Conservation (phyloP, 768 basidiomycete genomes). For the Russula sp. region DNA sequence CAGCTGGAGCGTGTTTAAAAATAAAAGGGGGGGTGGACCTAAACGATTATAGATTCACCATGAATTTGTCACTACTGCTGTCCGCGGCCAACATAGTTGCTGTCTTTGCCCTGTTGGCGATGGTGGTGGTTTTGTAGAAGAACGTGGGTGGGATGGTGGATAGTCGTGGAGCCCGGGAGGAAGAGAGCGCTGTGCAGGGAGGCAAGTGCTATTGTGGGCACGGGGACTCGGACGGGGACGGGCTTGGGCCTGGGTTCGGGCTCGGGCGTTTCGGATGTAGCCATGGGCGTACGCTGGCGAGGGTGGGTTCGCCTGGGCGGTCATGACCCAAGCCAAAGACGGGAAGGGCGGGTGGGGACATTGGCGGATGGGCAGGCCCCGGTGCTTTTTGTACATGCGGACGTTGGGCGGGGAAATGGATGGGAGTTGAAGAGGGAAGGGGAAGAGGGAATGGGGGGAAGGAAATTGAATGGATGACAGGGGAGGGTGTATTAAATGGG, state of each 20-base stretch:
- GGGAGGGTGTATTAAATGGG: conserved; percentile 10
- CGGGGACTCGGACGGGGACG: neutral
- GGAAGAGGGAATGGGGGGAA: neutral
- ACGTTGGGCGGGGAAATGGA: neutral
- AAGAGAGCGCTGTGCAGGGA: neutral
- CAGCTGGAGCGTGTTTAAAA: neutral
- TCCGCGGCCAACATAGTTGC: neutral
- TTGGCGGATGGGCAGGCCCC: neutral
- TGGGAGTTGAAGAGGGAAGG: neutral
- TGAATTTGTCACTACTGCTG: neutral
- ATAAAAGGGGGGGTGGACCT: neutral
- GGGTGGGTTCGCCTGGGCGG: conserved; percentile 19
- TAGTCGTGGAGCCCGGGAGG: neutral
- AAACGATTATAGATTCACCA: conserved; percentile 12
- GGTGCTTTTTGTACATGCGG: neutral
- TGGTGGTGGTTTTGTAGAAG: neutral
- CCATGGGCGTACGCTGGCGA: conserved; percentile 8
- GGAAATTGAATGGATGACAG: neutral
- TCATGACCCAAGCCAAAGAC: conserved; percentile 24
- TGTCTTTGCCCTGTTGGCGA: no score
- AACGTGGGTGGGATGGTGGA: neutral
- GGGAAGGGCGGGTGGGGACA: conserved; percentile 21
- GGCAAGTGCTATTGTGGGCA: neutral
- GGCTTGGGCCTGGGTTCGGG: neutral
- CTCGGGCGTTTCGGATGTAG: conserved; percentile 19